phyloP scores from a whole-genome alignment of 1,284 basidiomycete species.

The Puccinia horiana region DNA sequence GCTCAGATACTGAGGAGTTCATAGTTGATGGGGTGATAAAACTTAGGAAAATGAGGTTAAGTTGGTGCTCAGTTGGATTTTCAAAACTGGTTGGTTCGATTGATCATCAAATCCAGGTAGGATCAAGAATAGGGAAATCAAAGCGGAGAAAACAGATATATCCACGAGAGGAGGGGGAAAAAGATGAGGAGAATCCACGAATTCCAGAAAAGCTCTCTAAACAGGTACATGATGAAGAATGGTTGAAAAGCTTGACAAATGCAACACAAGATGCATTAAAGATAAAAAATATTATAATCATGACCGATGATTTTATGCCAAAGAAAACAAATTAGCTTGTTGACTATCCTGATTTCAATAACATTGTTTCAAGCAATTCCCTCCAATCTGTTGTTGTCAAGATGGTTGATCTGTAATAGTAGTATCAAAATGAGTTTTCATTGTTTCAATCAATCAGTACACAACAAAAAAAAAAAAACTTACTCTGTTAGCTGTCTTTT shows the following conservation, averaged over 20 bases:
- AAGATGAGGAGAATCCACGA: background rate
- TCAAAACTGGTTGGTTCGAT: background rate
- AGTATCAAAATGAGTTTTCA: background rate
- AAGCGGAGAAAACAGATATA: background rate
- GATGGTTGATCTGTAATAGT: background rate
- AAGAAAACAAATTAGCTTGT: too few relatives aligned
- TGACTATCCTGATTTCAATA: too few relatives aligned
- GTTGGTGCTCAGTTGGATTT: constrained; percentile 11
- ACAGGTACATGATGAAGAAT: constrained; percentile 18
- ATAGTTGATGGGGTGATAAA: background rate
- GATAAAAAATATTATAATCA: background rate
- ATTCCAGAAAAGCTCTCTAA: constrained; percentile 21
- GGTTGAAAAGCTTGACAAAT: background rate
- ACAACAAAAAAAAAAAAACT: background rate
- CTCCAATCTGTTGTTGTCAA: constrained; percentile 17
- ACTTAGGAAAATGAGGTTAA: constrained; percentile 8
- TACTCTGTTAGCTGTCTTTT: constrained; percentile 15
- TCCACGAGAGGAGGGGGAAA: background rate
- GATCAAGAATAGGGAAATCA: constrained; percentile 7
- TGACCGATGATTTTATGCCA: constrained; percentile 1
- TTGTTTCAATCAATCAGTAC: background rate
- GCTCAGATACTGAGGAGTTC: constrained; percentile 17
- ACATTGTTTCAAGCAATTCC: background rate
- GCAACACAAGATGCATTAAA: background rate
- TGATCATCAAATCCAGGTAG: constrained; percentile 11